Evolutionary conservation across 2,329 filamentous ascomycete genomes (phyloP), one percentile per base, ranked within the genome.

Genomic region (Pestalotiopsis sp.): DNA sequence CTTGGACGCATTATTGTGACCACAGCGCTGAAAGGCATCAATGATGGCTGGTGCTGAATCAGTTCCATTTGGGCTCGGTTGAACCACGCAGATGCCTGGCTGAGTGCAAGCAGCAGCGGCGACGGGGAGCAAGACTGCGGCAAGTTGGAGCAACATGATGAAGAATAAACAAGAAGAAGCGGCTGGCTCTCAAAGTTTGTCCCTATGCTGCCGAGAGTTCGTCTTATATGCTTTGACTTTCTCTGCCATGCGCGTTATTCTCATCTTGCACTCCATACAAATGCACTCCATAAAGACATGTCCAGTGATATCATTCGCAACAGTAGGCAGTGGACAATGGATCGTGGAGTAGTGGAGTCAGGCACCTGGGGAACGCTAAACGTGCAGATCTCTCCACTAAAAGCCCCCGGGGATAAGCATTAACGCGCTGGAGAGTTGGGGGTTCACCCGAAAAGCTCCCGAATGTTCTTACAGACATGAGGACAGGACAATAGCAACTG

Each of bases 11-110:
- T 62, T 74, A 38, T 75, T 75, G 25, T 60, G 67, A 2, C 75
- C 73, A 68, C 79, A 81, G 3, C 74, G 59, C 4, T 73, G 41
- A 66, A 81, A 76, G 2, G 78, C 77, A 4, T 75, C 61, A n/a
- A 75, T 70, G 27, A 81, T 78, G 12, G 72, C 72, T 1, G 73
- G 75, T 4, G 76, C 78, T 65, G 80, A 78, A 67, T 81, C 79
- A 2, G 72, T 73, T 1, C 74, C 77, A 4, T 74, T 14, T 17
- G 39, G 25, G 20, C 72, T 27, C 1, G 78, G 78, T 39, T 74
- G 20, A 49, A 81, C 57, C 59, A 79, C 69, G 72, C 78, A 76
- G 31, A 80, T 67, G 38, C 38, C 61, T n/a, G 61, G 39, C 20
- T 20, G 38, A 38, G 36, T 41, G 38, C 61, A 64, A 23, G 45